A percentile compares a stretch with the other conserved stretches of the same genome.
Conservation (phyloP, 208 protist genomes). For the Crithidia mellificae region DNA sequence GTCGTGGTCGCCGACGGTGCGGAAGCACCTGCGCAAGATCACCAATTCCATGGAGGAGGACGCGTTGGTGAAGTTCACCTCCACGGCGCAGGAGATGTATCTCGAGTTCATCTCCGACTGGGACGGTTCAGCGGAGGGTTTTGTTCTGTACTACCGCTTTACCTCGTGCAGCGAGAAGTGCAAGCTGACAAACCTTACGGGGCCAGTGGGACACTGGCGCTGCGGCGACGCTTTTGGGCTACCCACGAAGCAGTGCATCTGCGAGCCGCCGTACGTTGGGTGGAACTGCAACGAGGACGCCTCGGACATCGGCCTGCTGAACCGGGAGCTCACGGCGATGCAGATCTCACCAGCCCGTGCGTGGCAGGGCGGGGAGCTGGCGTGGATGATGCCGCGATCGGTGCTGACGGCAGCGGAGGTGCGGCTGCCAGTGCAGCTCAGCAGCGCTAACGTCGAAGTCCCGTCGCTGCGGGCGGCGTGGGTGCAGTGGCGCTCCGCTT, state of each 20-base stretch:
- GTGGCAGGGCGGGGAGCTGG: slow-evolving; percentile 11
- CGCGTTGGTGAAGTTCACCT: slow-evolving; percentile 18
- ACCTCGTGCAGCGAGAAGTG: slow-evolving; percentile 21
- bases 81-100: slow-evolving; percentile 31
- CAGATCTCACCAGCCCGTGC: background rate
- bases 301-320: slow-evolving; percentile 6
- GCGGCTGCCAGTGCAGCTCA: slow-evolving; percentile 15
- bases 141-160: slow-evolving; percentile 70
- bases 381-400: slow-evolving; percentile 27
- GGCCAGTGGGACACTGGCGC: slow-evolving; percentile 17
- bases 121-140: slow-evolving; percentile 39
- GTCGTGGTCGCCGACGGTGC: background rate
- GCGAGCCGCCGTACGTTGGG: slow-evolving; percentile 41
- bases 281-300: slow-evolving; percentile 33
- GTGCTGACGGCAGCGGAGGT: slow-evolving; percentile 17
- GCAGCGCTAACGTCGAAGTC: background rate
- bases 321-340: slow-evolving; percentile 4
- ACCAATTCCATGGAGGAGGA: slow-evolving; percentile 11
- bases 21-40: slow-evolving; percentile 18
- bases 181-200: slow-evolving; percentile 20
- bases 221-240: slow-evolving; percentile 40
- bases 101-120: slow-evolving; percentile 66
- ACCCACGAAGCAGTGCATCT: slow-evolving; percentile 39
- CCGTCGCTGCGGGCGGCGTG: background rate
- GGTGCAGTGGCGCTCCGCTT: slow-evolving; percentile 11